Percentiles rank a stretch among this genome's conserved stretches.
phyloP scores from a whole-genome alignment of 1,284 basidiomycete species.

The Leccinum huronense region DNA sequence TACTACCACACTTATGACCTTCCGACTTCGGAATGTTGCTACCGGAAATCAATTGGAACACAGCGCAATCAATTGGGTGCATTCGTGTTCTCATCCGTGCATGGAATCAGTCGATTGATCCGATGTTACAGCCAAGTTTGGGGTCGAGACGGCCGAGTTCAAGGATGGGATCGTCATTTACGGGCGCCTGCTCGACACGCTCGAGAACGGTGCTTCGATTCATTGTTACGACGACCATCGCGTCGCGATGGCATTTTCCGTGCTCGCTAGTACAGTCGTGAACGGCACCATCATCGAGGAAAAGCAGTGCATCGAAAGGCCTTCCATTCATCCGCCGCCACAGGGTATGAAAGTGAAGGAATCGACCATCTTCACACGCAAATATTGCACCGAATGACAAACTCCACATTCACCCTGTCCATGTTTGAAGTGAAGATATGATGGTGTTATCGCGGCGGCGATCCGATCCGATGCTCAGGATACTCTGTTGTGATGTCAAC shows the following conservation, averaged over 20 bases:
- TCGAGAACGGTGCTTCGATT: conserved; percentile 72
- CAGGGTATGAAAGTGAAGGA: too few species aligned
- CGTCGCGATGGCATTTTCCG: conserved; percentile 98
- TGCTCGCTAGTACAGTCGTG: conserved; percentile 71
- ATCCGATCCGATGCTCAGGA: too few species aligned
- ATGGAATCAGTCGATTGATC: conserved; percentile 3
- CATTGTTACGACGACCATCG: conserved; percentile 99
- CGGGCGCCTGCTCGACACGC: conserved; percentile 64
- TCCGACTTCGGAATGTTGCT: too few species aligned
- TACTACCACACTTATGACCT: too few species aligned
- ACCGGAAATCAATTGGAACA: too few species aligned
- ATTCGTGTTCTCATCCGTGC: background rate
- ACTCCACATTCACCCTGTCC: too few species aligned
- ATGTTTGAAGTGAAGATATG: too few species aligned
- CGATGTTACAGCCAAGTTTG: conserved; percentile 77
- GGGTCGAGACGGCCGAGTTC: conserved; percentile 88
- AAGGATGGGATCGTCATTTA: conserved; percentile 92
- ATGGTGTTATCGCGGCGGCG: too few species aligned
- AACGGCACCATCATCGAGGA: conserved; percentile 85
- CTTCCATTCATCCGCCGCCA: too few species aligned
- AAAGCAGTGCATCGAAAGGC: conserved; percentile 92
- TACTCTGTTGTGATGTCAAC: too few species aligned
- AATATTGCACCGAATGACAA: too few species aligned
- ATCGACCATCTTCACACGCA: too few species aligned
- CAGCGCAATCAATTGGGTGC: conserved; percentile 86